A percentile compares a stretch with the other conserved stretches of the same genome.
Conservation (phyloP, 768 basidiomycete genomes). For the Suillus variegatus region DNA sequence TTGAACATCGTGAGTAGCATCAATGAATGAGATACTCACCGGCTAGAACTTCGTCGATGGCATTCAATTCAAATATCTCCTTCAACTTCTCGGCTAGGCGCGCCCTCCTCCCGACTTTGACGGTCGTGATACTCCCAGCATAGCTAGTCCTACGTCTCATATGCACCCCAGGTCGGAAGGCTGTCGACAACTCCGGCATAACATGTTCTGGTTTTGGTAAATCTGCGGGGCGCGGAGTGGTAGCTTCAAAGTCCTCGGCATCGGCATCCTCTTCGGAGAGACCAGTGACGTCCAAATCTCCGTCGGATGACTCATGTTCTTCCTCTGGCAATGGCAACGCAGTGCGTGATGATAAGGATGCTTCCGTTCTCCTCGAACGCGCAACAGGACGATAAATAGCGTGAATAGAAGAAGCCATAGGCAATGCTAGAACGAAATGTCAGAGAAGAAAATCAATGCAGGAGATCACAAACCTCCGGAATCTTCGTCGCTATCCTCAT, state of each 20-base stretch:
- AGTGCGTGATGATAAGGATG: slow-evolving; percentile 19
- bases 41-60: slow-evolving; percentile 82
- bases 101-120: slow-evolving; percentile 64
- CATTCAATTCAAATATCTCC: slow-evolving; percentile 83
- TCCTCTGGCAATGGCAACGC: slow-evolving; percentile 16
- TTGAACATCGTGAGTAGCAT: slow-evolving; percentile 7
- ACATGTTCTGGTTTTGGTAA: slow-evolving; percentile 14
- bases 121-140: slow-evolving; percentile 70
- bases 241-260: slow-evolving; percentile 58
- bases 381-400: slow-evolving; percentile 83
- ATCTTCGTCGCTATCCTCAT: slow-evolving; percentile 71
- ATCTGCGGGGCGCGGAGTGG: slow-evolving; percentile 42
- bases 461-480: slow-evolving; percentile 32
- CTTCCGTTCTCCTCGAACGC: slow-evolving; percentile 52
- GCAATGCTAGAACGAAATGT: slow-evolving; percentile 31
- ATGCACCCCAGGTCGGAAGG: slow-evolving; percentile 19
- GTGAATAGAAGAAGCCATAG: slow-evolving; percentile 82
- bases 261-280: slow-evolving; percentile 55
- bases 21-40: slow-evolving; percentile 45
- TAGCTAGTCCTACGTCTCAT: slow-evolving; percentile 36
- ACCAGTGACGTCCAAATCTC: slow-evolving; percentile 33
- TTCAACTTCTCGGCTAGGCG: slow-evolving; percentile 85
- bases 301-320: slow-evolving; percentile 34
- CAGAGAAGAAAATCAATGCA: slow-evolving; percentile 11
- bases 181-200: slow-evolving; percentile 5